These are phyloP conservation scores for Rhodomyrtus tomentosa DNA, from an alignment of 345 rosid species.

Conservation along the genomic window DNA sequence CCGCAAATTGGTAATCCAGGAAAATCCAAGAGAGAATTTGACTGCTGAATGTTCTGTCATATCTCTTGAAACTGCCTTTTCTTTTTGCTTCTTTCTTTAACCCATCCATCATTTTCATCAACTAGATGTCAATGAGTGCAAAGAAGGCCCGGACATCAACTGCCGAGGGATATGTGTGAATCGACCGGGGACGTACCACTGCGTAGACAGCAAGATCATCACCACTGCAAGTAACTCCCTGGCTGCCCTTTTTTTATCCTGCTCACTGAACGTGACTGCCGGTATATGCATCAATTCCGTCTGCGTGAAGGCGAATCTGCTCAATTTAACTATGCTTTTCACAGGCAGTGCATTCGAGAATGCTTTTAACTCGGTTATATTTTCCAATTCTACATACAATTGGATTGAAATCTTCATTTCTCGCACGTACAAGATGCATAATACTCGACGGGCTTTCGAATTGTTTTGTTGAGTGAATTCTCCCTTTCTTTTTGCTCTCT, in stretches of 20 bases:
- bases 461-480: background rate
- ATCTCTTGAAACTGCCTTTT: background rate
- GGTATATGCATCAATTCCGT: too few species aligned
- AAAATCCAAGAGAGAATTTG: background rate
- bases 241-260: background rate
- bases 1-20: background rate
- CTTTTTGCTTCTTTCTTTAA: background rate
- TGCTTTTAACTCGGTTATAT: too few species aligned
- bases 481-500: background rate
- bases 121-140: background rate
- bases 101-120: background rate
- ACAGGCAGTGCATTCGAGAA: too few species aligned
- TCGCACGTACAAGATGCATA: background rate
- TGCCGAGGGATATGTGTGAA: background rate
- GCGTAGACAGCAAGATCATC: background rate
- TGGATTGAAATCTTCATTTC: background rate
- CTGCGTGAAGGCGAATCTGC: too few species aligned
- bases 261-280: too few species aligned
- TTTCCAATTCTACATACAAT: background rate
- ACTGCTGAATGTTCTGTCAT: background rate
- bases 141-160: background rate
- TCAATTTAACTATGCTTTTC: too few species aligned
- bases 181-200: background rate
- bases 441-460: background rate
- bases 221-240: background rate